phyloP scores from a whole-genome alignment of 441 rosid genomes.

The Pelargonium myrrhifolium region DNA sequence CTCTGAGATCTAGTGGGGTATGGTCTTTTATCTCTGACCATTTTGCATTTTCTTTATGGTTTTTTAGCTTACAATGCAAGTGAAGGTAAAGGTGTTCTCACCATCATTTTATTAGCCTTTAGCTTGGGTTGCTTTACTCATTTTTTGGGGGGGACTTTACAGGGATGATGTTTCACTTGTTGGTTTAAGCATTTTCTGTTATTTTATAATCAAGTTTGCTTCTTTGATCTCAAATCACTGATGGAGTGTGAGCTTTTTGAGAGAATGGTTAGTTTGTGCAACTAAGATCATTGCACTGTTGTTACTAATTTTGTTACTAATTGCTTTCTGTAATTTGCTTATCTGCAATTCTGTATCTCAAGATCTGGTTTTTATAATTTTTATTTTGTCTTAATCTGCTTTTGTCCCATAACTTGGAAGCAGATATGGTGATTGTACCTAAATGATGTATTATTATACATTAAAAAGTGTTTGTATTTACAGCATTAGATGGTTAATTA shows the following conservation, averaged over 20 bases:
- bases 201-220: slow-evolving; percentile 23
- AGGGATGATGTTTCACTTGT: slow-evolving; percentile 27
- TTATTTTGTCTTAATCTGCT: not conserved
- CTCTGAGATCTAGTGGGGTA: slow-evolving; percentile 6
- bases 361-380: slow-evolving; percentile 13
- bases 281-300: slow-evolving; percentile 21
- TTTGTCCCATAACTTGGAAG: not conserved
- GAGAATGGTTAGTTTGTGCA: slow-evolving; percentile 19
- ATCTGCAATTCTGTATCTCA: slow-evolving; percentile 1
- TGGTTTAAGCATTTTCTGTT: slow-evolving; percentile 25
- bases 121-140: slow-evolving; percentile 32
- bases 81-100: slow-evolving; percentile 36
- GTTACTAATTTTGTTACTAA: slow-evolving; percentile 1
- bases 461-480: slow-evolving; percentile 7
- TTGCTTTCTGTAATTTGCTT: not conserved
- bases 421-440: slow-evolving; percentile 4
- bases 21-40: not conserved
- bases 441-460: too few relatives aligned
- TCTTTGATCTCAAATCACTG: slow-evolving; percentile 23
- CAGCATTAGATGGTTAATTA: not conserved
- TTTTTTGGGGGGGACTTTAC: slow-evolving; percentile 13
- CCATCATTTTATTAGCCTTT: slow-evolving; percentile 15
- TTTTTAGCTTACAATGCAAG: slow-evolving; percentile 58
- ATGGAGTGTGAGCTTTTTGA: slow-evolving; percentile 30
- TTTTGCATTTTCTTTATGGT: slow-evolving; percentile 8